phyloP scores from a whole-genome alignment of 2,329 filamentous ascomycete species.

The Colletotrichum kahawae region DNA sequence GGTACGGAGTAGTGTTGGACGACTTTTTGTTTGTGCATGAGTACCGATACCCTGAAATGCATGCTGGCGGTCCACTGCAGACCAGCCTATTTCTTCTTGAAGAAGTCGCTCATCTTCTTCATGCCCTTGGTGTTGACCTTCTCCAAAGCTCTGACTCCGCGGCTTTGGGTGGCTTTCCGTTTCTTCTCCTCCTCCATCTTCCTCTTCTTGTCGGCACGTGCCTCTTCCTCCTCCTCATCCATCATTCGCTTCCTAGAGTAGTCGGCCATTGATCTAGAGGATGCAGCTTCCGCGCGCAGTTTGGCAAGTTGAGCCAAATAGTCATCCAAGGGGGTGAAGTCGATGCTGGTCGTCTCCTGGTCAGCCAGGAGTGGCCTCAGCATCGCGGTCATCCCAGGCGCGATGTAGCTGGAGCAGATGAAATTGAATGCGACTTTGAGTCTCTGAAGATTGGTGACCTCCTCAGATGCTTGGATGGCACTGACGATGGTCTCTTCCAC shows the following conservation, averaged over 20 bases:
- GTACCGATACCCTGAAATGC: conserved; percentile 20
- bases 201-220: conserved; percentile 78
- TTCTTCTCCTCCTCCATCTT: conserved; percentile 90
- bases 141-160: conserved; percentile 78
- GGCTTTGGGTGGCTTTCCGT: conserved; percentile 75
- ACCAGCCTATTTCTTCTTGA: conserved; percentile 66
- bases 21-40: conserved; percentile 9
- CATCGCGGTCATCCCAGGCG: conserved; percentile 42
- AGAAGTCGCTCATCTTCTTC: conserved; percentile 97
- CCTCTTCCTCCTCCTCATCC: conserved; percentile 71
- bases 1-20: conserved; percentile 9
- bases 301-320: conserved; percentile 72
- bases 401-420: conserved; percentile 66
- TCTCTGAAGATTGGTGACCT: conserved; percentile 65
- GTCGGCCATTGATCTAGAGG: conserved; percentile 70
- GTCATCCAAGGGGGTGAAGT: conserved; percentile 74
- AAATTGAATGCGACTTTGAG: conserved; percentile 69
- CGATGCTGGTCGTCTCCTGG: conserved; percentile 41
- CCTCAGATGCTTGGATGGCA: conserved; percentile 50
- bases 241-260: conserved; percentile 71
- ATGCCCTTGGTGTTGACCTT: conserved; percentile 93
- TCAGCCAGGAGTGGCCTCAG: conserved; percentile 48
- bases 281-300: conserved; percentile 73
- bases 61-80: neutral
- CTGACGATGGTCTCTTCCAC: conserved; percentile 39